Percentiles rank a stretch among this genome's conserved stretches.
Evolutionary conservation across 805 yeast genomes (phyloP).

Genomic region (Saccharomycopsis selenospora): DNA sequence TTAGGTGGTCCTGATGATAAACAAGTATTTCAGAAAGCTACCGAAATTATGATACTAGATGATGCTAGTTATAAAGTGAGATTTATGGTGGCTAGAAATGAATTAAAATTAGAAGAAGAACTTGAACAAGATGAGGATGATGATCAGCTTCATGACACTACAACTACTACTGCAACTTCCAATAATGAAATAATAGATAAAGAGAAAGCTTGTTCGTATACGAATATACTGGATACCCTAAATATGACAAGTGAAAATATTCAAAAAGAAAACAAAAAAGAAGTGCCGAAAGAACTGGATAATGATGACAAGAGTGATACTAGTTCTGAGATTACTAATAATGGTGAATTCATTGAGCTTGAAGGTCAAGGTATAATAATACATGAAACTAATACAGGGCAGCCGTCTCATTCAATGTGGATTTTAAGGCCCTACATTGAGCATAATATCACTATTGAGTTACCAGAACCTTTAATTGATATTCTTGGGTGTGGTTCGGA

Average conservation of each 20-base stretch:
- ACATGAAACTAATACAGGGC: conserved; percentile 46
- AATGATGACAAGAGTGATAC: conserved; percentile 18
- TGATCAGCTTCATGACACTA: conserved; percentile 21
- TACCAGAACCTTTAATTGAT: conserved; percentile 65
- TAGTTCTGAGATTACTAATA: conserved; percentile 41
- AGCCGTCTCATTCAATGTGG: conserved; percentile 89
- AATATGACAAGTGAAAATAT: no score
- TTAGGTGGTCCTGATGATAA: conserved; percentile 60
- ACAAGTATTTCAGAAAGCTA: conserved; percentile 61
- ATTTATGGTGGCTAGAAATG: conserved; percentile 45
- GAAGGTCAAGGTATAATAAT: conserved; percentile 94
- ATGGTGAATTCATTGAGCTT: conserved; percentile 59
- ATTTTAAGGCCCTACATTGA: conserved; percentile 71
- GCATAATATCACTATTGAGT: conserved; percentile 52
- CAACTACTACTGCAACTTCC: conserved; percentile 21
- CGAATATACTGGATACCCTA: no score
- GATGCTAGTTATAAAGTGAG: conserved; percentile 73
- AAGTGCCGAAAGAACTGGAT: not conserved
- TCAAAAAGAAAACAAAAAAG: not conserved
- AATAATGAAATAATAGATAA: conserved; percentile 18
- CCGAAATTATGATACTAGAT: conserved; percentile 60
- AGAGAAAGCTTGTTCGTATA: not conserved
- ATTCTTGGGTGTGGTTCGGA: conserved; percentile 86
- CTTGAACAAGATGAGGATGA: conserved; percentile 12
- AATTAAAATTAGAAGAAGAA: conserved; percentile 26